Evolutionary conservation across 257 asterid species (phyloP).

Genomic region (Solanum bukasovii): DNA sequence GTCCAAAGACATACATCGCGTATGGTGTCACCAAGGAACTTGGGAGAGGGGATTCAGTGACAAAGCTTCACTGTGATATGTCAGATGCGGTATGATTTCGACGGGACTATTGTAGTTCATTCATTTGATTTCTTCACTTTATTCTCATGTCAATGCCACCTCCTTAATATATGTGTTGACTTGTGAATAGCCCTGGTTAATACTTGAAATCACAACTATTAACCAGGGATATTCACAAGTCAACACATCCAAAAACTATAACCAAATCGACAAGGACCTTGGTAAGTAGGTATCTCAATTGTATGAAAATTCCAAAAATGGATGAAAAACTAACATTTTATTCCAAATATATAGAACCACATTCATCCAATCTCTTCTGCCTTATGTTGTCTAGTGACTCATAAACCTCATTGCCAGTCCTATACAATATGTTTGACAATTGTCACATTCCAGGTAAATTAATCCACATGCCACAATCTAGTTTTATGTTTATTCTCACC

Average conservation of each 20-base stretch:
- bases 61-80: conserved; percentile 94
- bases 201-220: background rate
- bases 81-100: conserved; percentile 79
- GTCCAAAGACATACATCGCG: conserved; percentile 94
- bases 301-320: background rate
- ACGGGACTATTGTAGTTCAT: background rate
- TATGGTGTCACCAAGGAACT: conserved; percentile 67
- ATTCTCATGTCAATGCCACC: background rate
- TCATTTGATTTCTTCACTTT: background rate
- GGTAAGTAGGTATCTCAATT: background rate
- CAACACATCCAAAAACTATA: background rate
- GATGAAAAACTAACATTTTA: background rate
- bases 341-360: background rate
- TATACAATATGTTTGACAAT: background rate
- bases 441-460: background rate
- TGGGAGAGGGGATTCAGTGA: conserved; percentile 95
- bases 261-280: background rate
- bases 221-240: too few species aligned
- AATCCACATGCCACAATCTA: background rate
- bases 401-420: background rate
- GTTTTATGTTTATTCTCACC: background rate
- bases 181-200: background rate
- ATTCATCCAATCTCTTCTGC: background rate
- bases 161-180: background rate
- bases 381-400: background rate